phyloP scores from a whole-genome alignment of 163 green algal genomes.

The Trebouxia gelatinosa region DNA sequence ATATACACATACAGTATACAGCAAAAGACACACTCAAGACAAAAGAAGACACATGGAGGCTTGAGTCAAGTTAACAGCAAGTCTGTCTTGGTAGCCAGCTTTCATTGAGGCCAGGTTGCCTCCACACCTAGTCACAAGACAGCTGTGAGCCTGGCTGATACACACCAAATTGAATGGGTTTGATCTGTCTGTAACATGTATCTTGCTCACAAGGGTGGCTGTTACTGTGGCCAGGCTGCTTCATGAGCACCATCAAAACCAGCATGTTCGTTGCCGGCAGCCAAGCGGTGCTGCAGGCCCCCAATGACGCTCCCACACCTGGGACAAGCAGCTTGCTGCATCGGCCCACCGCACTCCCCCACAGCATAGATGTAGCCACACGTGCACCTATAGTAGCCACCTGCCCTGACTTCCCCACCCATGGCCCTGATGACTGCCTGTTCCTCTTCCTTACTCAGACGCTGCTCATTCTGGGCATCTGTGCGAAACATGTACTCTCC shows the following conservation, averaged over 20 bases:
- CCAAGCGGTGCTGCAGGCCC: background rate
- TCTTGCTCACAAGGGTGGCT: too few species aligned
- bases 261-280: background rate
- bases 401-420: background rate
- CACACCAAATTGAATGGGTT: too few species aligned
- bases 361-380: background rate
- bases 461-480: background rate
- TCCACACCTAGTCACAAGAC: too few species aligned
- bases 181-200: too few species aligned
- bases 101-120: too few species aligned
- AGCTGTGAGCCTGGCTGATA: too few species aligned
- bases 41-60: too few species aligned
- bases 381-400: background rate
- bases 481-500: background rate
- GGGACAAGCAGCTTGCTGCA: background rate
- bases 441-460: background rate
- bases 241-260: background rate
- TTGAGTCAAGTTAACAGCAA: too few species aligned
- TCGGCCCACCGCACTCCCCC: background rate
- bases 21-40: too few species aligned
- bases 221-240: background rate
- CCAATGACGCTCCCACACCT: background rate
- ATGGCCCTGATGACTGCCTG: background rate
- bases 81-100: too few species aligned
- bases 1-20: too few species aligned